Percentiles rank a stretch among this genome's conserved stretches.
Evolutionary conservation across 192 early-diverging fungal species (phyloP).

Genomic region (Haplosporangium gracile): DNA sequence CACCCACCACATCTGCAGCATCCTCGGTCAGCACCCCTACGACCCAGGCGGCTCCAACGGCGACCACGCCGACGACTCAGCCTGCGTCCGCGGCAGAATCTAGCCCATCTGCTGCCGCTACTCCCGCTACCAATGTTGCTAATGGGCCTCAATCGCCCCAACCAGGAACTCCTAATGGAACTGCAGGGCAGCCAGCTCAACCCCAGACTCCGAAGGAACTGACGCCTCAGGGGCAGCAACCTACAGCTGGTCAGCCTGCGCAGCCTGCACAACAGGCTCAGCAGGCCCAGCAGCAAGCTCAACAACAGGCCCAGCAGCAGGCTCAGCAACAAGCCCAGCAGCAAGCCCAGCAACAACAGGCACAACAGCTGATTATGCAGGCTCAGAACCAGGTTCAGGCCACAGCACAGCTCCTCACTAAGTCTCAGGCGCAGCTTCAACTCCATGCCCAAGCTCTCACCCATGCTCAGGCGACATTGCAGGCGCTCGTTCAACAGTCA

Average conservation of each 20-base stretch:
- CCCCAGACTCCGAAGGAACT: constrained; percentile 16
- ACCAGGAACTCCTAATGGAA: constrained; percentile 27
- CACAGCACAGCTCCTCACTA: constrained; percentile 38
- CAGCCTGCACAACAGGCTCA: constrained; percentile 13
- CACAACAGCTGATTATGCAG: constrained; percentile 27
- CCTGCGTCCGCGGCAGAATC: constrained; percentile 18
- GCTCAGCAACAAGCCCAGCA: constrained; percentile 34
- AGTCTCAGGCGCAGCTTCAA: constrained; percentile 40
- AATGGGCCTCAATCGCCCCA: constrained; percentile 44
- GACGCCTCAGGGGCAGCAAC: constrained; percentile 4
- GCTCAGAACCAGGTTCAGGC: constrained; percentile 44
- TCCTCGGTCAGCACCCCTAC: constrained; percentile 31
- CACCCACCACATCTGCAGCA: constrained; percentile 55
- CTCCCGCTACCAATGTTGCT: constrained; percentile 23
- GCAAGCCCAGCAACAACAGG: constrained; percentile 36
- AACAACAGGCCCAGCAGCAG: constrained; percentile 15
- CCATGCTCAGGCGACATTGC: constrained; percentile 54
- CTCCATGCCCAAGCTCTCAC: constrained; percentile 31
- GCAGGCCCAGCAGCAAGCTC: constrained; percentile 18
- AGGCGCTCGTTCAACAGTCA: constrained; percentile 44
- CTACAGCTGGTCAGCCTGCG: constrained; percentile 5
- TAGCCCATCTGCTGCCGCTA: constrained; percentile 25
- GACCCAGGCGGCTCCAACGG: constrained; percentile 26
- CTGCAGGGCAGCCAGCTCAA: background rate
- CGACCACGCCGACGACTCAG: constrained; percentile 25